phyloP scores from a whole-genome alignment of 192 early-diverging fungal genomes.

The Coemansia sp. region DNA sequence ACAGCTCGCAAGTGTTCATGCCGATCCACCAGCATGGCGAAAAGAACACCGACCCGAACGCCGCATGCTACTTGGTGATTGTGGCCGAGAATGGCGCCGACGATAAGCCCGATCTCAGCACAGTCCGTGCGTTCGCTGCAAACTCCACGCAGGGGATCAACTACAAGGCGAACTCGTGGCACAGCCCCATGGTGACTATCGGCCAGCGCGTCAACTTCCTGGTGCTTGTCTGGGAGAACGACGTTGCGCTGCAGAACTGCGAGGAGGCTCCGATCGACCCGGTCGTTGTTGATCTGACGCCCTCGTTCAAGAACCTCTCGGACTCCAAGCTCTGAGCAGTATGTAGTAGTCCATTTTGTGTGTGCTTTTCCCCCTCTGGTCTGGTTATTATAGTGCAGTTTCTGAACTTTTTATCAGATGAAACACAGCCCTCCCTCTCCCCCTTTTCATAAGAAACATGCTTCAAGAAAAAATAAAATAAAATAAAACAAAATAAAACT shows the following conservation, averaged over 20 bases:
- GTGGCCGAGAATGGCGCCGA: conserved; percentile 74
- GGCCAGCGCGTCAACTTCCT: conserved; percentile 65
- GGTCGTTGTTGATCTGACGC: conserved; percentile 36
- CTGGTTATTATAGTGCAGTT: too few species aligned
- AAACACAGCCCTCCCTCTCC: too few species aligned
- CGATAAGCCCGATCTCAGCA: conserved; percentile 70
- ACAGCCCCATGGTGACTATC: conserved; percentile 85
- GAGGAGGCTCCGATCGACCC: conserved; percentile 59
- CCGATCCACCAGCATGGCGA: conserved; percentile 61
- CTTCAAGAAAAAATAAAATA: too few species aligned
- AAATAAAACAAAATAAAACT: too few species aligned
- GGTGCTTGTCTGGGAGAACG: conserved; percentile 79
- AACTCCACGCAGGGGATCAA: conserved; percentile 74
- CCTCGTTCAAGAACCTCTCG: conserved; percentile 40
- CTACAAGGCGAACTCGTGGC: conserved; percentile 83
- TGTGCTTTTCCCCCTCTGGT: background rate
- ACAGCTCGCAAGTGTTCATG: conserved; percentile 83
- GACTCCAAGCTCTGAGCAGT: conserved; percentile 29
- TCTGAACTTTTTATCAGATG: too few species aligned
- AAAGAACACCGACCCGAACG: conserved; percentile 21
- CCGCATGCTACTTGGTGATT: conserved; percentile 68
- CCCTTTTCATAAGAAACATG: too few species aligned
- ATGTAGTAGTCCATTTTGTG: background rate
- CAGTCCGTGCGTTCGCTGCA: conserved; percentile 74
- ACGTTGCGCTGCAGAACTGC: conserved; percentile 70